Base-by-base conservation (phyloP, 2,329 filamentous ascomycete genomes). In the Fusarium transvaalense region DNA sequence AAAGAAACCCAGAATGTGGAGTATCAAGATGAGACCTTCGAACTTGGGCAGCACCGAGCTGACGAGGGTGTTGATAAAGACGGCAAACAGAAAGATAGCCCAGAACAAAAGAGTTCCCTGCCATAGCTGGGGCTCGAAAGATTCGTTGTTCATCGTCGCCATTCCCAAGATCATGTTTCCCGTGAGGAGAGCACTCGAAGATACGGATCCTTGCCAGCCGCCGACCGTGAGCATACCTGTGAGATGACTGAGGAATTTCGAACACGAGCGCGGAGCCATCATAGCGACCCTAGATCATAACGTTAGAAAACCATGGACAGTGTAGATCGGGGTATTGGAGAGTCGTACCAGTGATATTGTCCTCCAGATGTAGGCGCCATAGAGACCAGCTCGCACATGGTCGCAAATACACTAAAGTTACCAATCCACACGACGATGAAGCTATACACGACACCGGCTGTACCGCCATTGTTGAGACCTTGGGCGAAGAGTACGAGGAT, bases 161-260 rank as follows among this genome's bases (percentile, higher is more conserved):
- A 75, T 46, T 15, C 71, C 73, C 12, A 75, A 82, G 43, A 86
- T 81, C 76, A 86, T 81, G 32, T 80, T 83, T 5, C 80, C 84
- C 0, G 78, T 79, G 15, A 86, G 73, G 31, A 83, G 82, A 0
- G 79, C 78, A 19, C 78, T 77, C 15, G 81, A 76, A 0, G 74
- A 66, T 0, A 74, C 71, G 0, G 76, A 73, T 21, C 75, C 76
- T 46, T 76, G 82, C 84, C 82, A 86, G 10, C 79, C 82, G n/a
- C 81, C 78, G n/a, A 85, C 78, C 1, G 81, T 82, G 35, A 85
- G 73, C 84, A 83, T 85, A 53, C 82, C 80, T 63, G 71, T 73
- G 7, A 84, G 76, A 71, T 88, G 89, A 65, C 85, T 87, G 8
- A 88, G 76, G 50, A 85, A 82, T 58, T 83, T 85, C 66, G 87